Evolutionary conservation across 1,139 yeast genomes (phyloP).

Genomic region (Casaregolazyma suthepensis): DNA sequence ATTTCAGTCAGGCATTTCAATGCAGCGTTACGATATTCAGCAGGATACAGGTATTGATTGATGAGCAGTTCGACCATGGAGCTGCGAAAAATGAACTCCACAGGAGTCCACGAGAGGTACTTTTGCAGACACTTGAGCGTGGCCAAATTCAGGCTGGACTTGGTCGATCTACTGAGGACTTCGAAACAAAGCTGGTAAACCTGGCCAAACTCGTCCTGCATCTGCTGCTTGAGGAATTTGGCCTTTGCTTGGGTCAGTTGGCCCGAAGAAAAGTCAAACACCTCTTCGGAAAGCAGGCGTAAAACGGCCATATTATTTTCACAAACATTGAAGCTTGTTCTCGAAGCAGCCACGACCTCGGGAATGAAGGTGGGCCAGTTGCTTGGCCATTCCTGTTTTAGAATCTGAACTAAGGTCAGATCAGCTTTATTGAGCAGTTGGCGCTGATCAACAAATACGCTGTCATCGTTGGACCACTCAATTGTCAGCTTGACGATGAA

Average conservation of each 20-base stretch:
- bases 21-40: constrained; percentile 76
- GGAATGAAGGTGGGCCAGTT: constrained; percentile 98
- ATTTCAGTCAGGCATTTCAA: constrained; percentile 92
- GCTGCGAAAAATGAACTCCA: constrained; percentile 84
- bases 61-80: constrained; percentile 67
- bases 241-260: constrained; percentile 97
- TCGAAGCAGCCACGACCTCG: constrained; percentile 79
- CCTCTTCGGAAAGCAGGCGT: constrained; percentile 86
- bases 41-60: constrained; percentile 68
- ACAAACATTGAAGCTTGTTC: constrained; percentile 86
- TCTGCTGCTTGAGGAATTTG: constrained; percentile 68
- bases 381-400: constrained; percentile 98
- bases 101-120: constrained; percentile 93
- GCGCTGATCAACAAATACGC: constrained; percentile 65
- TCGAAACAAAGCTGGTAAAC: constrained; percentile 90
- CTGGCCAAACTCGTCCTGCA: constrained; percentile 87
- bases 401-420: constrained; percentile 83
- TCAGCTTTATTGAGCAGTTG: constrained; percentile 90
- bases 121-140: constrained; percentile 78
- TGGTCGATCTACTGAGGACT: constrained; percentile 80
- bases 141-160: constrained; percentile 75
- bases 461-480: constrained; percentile 80
- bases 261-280: constrained; percentile 88
- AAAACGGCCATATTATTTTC: constrained; percentile 95
- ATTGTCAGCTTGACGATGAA: constrained; percentile 92